These are phyloP conservation scores for Phytophthora hybrid DNA, from an alignment of 352 stramenopile species.

Conservation along the genomic window DNA sequence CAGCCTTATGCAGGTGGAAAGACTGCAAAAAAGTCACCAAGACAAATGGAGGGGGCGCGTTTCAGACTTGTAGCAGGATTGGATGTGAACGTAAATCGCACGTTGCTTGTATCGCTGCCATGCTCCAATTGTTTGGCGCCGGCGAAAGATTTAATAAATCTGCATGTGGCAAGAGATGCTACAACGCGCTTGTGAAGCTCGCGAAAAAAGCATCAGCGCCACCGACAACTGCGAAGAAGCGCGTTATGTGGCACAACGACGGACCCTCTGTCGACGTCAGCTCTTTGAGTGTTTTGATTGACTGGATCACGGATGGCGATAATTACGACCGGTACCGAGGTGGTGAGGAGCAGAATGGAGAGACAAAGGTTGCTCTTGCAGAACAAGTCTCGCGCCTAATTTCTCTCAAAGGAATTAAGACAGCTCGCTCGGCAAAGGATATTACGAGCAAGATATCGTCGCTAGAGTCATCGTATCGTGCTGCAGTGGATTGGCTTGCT, in stretches of 20 bases:
- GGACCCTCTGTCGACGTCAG: slow-evolving; percentile 5
- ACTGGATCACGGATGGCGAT: slow-evolving; percentile 12
- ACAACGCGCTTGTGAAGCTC: slow-evolving; percentile 15
- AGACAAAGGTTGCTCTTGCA: not conserved
- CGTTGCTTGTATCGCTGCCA: not conserved
- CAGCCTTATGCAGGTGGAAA: not conserved
- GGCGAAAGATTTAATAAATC: not conserved
- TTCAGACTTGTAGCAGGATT: not conserved
- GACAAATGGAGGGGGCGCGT: not conserved
- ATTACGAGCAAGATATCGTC: slow-evolving; percentile 12
- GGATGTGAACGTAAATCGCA: slow-evolving; percentile 1
- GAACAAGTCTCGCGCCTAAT: not conserved
- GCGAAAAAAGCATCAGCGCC: not conserved
- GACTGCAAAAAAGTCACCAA: not conserved
- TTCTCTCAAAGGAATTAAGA: not conserved
- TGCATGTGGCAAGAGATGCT: slow-evolving; percentile 14
- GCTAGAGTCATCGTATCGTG: slow-evolving; percentile 3
- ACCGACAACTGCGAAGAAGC: not conserved
- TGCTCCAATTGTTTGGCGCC: slow-evolving; percentile 5
- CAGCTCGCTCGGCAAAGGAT: not conserved
- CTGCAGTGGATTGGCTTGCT: not conserved
- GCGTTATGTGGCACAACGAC: slow-evolving; percentile 22
- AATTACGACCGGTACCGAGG: slow-evolving; percentile 21
- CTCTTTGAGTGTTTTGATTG: slow-evolving; percentile 14
- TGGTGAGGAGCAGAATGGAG: slow-evolving; percentile 8